Conservation (phyloP, 2,329 filamentous ascomycete genomes). For the Parasarocladium wereldwijsianum region DNA sequence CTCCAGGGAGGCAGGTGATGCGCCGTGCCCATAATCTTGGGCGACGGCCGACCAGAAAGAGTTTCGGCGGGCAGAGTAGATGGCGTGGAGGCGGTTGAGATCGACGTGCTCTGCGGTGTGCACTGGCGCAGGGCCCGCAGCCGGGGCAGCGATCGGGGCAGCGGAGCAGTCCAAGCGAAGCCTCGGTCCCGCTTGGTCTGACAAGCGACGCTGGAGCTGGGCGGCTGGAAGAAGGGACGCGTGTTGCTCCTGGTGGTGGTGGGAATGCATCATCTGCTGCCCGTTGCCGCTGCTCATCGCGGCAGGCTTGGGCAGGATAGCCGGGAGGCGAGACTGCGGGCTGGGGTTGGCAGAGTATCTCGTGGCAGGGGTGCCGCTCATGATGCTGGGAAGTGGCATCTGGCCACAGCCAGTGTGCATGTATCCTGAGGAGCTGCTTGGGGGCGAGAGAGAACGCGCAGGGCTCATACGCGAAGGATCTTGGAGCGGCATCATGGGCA, state of each 20-base stretch:
- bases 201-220: conserved; percentile 5
- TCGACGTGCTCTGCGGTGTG: conserved; percentile 36
- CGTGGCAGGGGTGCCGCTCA: conserved; percentile 24
- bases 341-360: too few species aligned
- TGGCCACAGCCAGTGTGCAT: conserved; percentile 28
- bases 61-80: conserved; percentile 55
- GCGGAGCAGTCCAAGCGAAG: conserved; percentile 46
- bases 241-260: not conserved
- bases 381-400: conserved; percentile 40
- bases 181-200: conserved; percentile 21
- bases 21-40: conserved; percentile 52
- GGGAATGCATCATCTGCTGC: conserved; percentile 3
- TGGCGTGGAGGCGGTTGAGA: conserved; percentile 48
- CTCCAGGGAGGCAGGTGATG: conserved; percentile 49
- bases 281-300: conserved; percentile 20
- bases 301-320: conserved; percentile 52
- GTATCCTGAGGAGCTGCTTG: conserved; percentile 28
- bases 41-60: conserved; percentile 63
- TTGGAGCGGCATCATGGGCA: conserved; percentile 29
- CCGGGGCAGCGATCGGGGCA: conserved; percentile 13
- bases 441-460: conserved; percentile 34
- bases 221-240: conserved; percentile 1
- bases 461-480: conserved; percentile 32
- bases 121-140: conserved; percentile 9
- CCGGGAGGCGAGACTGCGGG: conserved; percentile 40